Evolutionary conservation across 1,139 yeast genomes (phyloP).

Genomic region (Meyerozyma sp.): DNA sequence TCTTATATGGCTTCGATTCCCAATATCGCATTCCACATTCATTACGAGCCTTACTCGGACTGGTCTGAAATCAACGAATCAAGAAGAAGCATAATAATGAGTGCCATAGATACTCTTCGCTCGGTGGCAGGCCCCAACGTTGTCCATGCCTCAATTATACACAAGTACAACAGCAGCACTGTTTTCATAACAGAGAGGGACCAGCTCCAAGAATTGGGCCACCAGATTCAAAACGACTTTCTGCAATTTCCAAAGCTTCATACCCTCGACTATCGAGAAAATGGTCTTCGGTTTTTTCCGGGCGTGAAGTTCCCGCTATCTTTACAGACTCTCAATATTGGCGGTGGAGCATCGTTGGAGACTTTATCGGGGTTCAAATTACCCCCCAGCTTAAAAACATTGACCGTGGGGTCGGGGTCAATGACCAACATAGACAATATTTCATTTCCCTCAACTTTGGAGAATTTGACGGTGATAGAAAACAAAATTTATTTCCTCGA

Average conservation of each 20-base stretch:
- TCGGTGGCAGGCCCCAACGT: conserved; percentile 25
- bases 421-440: conserved; percentile 34
- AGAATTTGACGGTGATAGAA: conserved; percentile 29
- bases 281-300: conserved; percentile 34
- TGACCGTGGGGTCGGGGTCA: conserved; percentile 32
- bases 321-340: conserved; percentile 34
- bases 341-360: conserved; percentile 38
- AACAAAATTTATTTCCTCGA: conserved; percentile 39
- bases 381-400: conserved; percentile 27
- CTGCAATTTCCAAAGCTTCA: conserved; percentile 30
- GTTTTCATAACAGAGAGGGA: conserved; percentile 31
- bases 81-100: conserved; percentile 22
- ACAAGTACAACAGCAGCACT: conserved; percentile 33
- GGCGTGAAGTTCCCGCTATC: conserved; percentile 38
- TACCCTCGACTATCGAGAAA: conserved; percentile 35
- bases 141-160: conserved; percentile 34
- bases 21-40: conserved; percentile 33
- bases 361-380: conserved; percentile 38
- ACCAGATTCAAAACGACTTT: conserved; percentile 38
- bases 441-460: conserved; percentile 28
- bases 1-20: conserved; percentile 14
- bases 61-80: conserved; percentile 28
- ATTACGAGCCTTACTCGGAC: conserved; percentile 28
- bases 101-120: conserved; percentile 20
- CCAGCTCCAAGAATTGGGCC: conserved; percentile 29